Evolutionary conservation across 2,329 filamentous ascomycete genomes (phyloP).

Genomic region (Stachybotrys elegans): DNA sequence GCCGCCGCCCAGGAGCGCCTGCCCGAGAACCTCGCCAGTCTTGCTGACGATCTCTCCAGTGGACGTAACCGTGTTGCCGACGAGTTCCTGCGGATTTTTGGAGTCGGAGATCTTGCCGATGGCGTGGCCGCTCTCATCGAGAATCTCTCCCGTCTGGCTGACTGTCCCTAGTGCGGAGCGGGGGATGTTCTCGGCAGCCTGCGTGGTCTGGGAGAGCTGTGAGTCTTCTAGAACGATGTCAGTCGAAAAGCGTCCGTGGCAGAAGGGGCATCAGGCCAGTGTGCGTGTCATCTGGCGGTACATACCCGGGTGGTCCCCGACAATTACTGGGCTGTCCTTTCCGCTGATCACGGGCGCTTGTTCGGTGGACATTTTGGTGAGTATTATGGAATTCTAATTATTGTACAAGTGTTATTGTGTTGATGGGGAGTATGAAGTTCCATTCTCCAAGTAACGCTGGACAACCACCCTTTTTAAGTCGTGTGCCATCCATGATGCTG

Average conservation of each 20-base stretch:
- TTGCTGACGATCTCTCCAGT: conserved; percentile 29
- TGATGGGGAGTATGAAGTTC: no score
- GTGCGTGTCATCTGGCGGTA: background rate
- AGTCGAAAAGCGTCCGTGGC: background rate
- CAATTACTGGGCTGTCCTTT: background rate
- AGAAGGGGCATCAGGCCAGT: background rate
- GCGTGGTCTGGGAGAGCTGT: conserved; percentile 13
- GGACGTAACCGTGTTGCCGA: conserved; percentile 33
- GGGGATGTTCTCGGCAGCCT: conserved; percentile 20
- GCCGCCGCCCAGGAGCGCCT: conserved; percentile 29
- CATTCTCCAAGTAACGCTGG: no score
- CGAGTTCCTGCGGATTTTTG: conserved; percentile 32
- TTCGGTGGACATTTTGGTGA: no score
- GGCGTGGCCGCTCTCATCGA: conserved; percentile 37
- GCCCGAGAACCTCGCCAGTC: conserved; percentile 36
- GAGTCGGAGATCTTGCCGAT: conserved; percentile 37
- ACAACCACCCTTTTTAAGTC: no score
- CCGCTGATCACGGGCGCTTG: no score
- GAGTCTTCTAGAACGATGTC: conserved; percentile 17
- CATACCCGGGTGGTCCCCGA: background rate
- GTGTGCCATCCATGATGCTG: no score
- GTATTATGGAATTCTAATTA: no score
- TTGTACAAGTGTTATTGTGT: no score
- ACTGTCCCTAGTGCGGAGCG: conserved; percentile 34
- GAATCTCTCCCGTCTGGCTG: conserved; percentile 38